phyloP scores from a whole-genome alignment of 805 yeast species.

The Jamesozyma gamospora region DNA sequence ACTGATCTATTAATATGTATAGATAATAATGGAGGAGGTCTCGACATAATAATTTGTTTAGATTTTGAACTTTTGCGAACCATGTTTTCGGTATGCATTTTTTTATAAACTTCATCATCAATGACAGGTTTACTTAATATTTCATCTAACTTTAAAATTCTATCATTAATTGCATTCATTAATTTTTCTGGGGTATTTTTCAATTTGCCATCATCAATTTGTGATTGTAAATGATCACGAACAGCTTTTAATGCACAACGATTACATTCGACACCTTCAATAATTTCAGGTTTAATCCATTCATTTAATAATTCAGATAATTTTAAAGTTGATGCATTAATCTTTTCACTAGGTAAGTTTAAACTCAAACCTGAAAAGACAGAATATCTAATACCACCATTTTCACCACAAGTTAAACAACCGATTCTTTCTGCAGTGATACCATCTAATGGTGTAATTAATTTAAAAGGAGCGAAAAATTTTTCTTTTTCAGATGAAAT shows the following conservation, averaged over 20 bases:
- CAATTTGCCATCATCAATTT: conserved; percentile 25
- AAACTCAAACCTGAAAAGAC: conserved; percentile 66
- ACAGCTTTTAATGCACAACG: conserved; percentile 74
- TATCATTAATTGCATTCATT: conserved; percentile 29
- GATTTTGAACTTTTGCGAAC: conserved; percentile 68
- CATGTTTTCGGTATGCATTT: conserved; percentile 64
- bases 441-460: conserved; percentile 89
- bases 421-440: conserved; percentile 81
- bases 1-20: conserved; percentile 90
- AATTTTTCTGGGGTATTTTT: conserved; percentile 24
- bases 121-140: conserved; percentile 61
- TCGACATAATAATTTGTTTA: conserved; percentile 67
- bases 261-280: conserved; percentile 90
- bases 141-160: conserved; percentile 39
- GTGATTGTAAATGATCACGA: conserved; percentile 37
- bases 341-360: conserved; percentile 46
- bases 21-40: conserved; percentile 76
- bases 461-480: conserved; percentile 31
- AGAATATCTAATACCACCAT: conserved; percentile 81
- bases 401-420: conserved; percentile 84
- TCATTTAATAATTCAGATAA: conserved; percentile 47
- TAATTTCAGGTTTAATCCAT: conserved; percentile 73
- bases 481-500: conserved; percentile 11
- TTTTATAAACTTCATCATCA: conserved; percentile 68
- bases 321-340: conserved; percentile 31